Conservation (phyloP, 2,329 filamentous ascomycete species). For the Tympanopsis confertula region DNA sequence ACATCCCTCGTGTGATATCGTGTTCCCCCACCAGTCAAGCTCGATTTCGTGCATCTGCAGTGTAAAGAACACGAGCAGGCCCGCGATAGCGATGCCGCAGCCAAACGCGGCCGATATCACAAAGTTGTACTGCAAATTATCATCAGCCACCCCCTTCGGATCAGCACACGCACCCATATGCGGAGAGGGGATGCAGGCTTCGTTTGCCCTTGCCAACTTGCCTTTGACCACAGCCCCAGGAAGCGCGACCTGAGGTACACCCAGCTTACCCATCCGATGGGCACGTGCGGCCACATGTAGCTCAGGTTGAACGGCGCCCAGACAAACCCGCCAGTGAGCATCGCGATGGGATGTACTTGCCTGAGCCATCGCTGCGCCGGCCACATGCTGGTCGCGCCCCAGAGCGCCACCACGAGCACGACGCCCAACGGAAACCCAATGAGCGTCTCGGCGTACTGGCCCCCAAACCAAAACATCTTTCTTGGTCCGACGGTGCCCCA, state of each 20-base stretch:
- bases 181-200: too few species aligned
- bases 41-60: slow-evolving; percentile 29
- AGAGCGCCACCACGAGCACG: slow-evolving; percentile 29
- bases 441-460: slow-evolving; percentile 33
- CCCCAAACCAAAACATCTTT: slow-evolving; percentile 34
- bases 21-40: slow-evolving; percentile 22
- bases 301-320: slow-evolving; percentile 38
- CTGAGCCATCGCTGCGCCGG: slow-evolving; percentile 16
- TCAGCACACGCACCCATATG: neutral
- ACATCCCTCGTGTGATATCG: slow-evolving; percentile 11
- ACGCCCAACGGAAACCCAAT: slow-evolving; percentile 38
- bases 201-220: too few species aligned
- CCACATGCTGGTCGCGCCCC: slow-evolving; percentile 25
- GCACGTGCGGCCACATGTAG: slow-evolving; percentile 33
- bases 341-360: slow-evolving; percentile 34
- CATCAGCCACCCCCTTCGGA: slow-evolving; percentile 1
- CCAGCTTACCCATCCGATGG: slow-evolving; percentile 34
- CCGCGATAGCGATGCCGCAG: slow-evolving; percentile 35
- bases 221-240: slow-evolving; percentile 36
- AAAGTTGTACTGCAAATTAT: slow-evolving; percentile 31
- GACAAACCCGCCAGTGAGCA: slow-evolving; percentile 31
- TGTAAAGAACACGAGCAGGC: slow-evolving; percentile 40
- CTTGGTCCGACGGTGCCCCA: slow-evolving; percentile 41
- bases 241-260: slow-evolving; percentile 31
- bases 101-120: slow-evolving; percentile 38